Evolutionary conservation across 176 grass and related monocot genomes (phyloP), one percentile per base, ranked within the genome.

Genomic region (Hyparrhenia diplandra): DNA sequence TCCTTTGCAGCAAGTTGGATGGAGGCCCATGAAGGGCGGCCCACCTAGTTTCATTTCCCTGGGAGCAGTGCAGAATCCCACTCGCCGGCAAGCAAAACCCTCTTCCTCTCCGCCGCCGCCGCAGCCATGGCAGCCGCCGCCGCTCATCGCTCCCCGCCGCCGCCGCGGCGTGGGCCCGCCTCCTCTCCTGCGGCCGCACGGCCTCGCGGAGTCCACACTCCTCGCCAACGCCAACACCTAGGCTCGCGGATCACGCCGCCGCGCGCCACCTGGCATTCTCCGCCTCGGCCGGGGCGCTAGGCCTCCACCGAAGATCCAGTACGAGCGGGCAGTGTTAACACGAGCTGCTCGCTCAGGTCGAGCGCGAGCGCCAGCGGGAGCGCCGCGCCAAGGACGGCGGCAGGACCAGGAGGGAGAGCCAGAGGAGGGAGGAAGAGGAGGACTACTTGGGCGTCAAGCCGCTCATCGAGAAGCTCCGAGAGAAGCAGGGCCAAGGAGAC

Each of bases 361-460:
- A 88, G 67, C 89, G 87, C 54, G 92, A 94, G 88, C 82, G 79
- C 77, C 74, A 87, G 77, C 65, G 29, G 51, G 92, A 92, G 3
- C 75, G 71, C 43, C 40, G 55, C n/a, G 43, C 43, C 9, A 66
- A n/a, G n/a, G n/a, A n/a, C n/a, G n/a, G n/a, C n/a, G n/a, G n/a
- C n/a, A n/a, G n/a, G n/a, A n/a, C n/a, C n/a, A n/a, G n/a, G n/a
- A 6, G 64, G 47, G 60, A 35, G 75, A 27, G 10, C 28, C 74
- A 37, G 11, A 40, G 21, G 24, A 60, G 4, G 5, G 82, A 73
- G 37, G 78, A 62, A 24, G 87, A 90, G 9, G 92, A 91, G 82
- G 95, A 95, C 77, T 98, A 69, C 88, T 25, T 95, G 73, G 92
- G 92, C 35, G 86, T 98, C 13, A 73, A 51, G 65, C 92, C 92